Evolutionary conservation across 208 protist species (phyloP).

Genomic region (Porcisia hertigi): DNA sequence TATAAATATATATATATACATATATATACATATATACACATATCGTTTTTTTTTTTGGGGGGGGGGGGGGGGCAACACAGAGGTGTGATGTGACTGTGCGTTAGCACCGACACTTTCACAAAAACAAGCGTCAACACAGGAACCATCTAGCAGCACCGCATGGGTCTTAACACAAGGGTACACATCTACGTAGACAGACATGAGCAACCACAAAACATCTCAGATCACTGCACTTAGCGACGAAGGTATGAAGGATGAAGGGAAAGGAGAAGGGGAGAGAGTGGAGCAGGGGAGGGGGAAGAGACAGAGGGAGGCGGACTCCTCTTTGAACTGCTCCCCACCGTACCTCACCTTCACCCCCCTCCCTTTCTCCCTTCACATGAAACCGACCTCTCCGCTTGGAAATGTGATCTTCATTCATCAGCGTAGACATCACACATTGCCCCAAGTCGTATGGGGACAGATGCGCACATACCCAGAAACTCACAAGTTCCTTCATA

Average conservation of each 20-base stretch:
- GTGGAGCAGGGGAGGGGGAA: not conserved
- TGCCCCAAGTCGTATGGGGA: not conserved
- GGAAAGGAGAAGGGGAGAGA: not conserved
- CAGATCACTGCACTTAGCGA: conserved; percentile 41
- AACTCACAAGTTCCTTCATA: not conserved
- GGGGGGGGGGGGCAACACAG: too few relatives aligned
- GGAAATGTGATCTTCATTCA: conserved; percentile 36
- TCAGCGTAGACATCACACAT: not conserved
- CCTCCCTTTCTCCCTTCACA: not conserved
- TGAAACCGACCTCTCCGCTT: conserved; percentile 29
- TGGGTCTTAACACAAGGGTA: not conserved
- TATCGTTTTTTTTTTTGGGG: not conserved
- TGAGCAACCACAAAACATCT: conserved; percentile 11
- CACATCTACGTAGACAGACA: conserved; percentile 7
- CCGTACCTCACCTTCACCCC: not conserved
- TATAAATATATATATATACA: not conserved
- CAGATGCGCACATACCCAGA: not conserved
- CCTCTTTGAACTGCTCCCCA: not conserved
- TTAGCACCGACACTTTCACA: not conserved
- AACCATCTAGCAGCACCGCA: not conserved
- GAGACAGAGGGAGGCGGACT: too few relatives aligned
- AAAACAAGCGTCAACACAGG: not conserved
- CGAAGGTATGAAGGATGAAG: conserved; percentile 21
- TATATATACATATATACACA: too few relatives aligned
- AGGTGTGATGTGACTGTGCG: not conserved